Evolutionary conservation across 2,329 filamentous ascomycete genomes (phyloP).

Genomic region (Microsporum ferrugineum): DNA sequence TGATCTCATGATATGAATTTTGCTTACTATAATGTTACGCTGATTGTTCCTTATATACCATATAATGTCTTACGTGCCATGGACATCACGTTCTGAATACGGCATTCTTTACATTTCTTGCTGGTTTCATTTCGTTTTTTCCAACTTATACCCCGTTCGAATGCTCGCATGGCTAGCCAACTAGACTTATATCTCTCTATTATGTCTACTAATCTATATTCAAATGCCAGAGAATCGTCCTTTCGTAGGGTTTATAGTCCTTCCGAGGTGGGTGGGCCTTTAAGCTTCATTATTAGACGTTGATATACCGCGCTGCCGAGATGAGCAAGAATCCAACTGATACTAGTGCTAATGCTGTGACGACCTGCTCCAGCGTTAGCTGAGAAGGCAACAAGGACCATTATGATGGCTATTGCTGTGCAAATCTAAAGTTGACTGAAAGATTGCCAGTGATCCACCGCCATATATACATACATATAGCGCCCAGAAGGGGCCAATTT

Average conservation of each 20-base stretch:
- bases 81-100: neutral
- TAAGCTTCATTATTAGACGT: slow-evolving; percentile 3
- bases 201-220: neutral
- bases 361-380: slow-evolving; percentile 44
- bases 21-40: neutral
- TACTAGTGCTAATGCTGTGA: slow-evolving; percentile 39
- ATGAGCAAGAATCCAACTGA: slow-evolving; percentile 45
- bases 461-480: slow-evolving; percentile 38
- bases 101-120: neutral
- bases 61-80: neutral
- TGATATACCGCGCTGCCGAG: slow-evolving; percentile 41
- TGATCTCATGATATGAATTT: neutral
- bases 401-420: slow-evolving; percentile 39
- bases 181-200: neutral
- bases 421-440: slow-evolving; percentile 40
- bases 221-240: neutral
- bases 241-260: slow-evolving; percentile 2
- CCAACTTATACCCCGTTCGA: neutral
- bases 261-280: slow-evolving; percentile 11
- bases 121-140: neutral
- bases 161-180: neutral
- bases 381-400: slow-evolving; percentile 47
- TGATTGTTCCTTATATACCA: neutral
- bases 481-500: slow-evolving; percentile 26
- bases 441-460: slow-evolving; percentile 42